These are phyloP conservation scores for Backusella luteola DNA, from an alignment of 192 early-diverging fungal species.

Conservation along the genomic window DNA sequence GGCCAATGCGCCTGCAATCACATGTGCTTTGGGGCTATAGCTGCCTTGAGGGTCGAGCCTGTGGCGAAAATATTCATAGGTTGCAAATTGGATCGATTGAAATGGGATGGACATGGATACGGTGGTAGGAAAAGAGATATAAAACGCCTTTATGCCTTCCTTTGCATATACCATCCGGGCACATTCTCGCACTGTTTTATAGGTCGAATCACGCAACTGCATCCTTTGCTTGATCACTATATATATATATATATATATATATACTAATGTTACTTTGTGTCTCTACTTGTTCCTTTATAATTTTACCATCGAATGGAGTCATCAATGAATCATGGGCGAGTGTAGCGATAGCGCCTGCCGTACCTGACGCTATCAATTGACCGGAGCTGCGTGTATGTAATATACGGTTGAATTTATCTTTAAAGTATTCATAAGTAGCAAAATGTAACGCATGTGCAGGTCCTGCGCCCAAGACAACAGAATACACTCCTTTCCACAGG, in stretches of 20 bases:
- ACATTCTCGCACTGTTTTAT: slow-evolving; percentile 71
- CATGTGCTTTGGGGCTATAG: slow-evolving; percentile 87
- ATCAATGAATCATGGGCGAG: slow-evolving; percentile 85
- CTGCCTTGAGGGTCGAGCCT: slow-evolving; percentile 72
- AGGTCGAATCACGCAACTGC: slow-evolving; percentile 79
- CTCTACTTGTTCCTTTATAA: background rate
- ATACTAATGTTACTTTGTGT: too few species aligned
- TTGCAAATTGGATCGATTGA: slow-evolving; percentile 90
- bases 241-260: slow-evolving; percentile 19
- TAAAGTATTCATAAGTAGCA: slow-evolving; percentile 89
- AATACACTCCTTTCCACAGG: slow-evolving; percentile 91
- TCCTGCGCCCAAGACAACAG: slow-evolving; percentile 88
- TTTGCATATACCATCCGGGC: slow-evolving; percentile 61
- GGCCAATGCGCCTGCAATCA: slow-evolving; percentile 81
- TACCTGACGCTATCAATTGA: slow-evolving; percentile 62
- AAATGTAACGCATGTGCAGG: slow-evolving; percentile 96
- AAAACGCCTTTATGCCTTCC: slow-evolving; percentile 89
- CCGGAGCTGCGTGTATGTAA: slow-evolving; percentile 45
- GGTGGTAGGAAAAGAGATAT: slow-evolving; percentile 95
- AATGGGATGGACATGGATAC: slow-evolving; percentile 95
- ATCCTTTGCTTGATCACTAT: slow-evolving; percentile 93
- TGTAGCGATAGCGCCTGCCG: slow-evolving; percentile 87
- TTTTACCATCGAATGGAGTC: slow-evolving; percentile 92
- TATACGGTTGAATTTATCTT: slow-evolving; percentile 59
- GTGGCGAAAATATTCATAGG: slow-evolving; percentile 85